Evolutionary conservation across 2,329 filamentous ascomycete species (phyloP).

Genomic region (Acrocalymma vagum): DNA sequence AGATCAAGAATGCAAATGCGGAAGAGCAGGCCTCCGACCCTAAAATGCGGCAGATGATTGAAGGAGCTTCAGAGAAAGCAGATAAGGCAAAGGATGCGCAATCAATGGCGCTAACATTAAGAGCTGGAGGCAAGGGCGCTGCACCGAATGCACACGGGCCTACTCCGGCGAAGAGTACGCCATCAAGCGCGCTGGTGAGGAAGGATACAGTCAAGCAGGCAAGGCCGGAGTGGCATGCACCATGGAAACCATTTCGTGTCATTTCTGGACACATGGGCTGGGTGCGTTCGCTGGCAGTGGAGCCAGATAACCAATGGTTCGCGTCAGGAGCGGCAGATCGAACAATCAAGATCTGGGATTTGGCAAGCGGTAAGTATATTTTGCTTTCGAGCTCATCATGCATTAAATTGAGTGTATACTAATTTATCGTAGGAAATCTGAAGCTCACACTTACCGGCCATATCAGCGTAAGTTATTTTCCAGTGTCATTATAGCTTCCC

Average conservation of each 20-base stretch:
- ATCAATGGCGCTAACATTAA: constrained; percentile 67
- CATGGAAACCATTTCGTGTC: constrained; percentile 97
- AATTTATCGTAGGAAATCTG: too few species aligned
- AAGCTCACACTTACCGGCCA: constrained; percentile 41
- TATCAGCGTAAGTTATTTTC: too few species aligned
- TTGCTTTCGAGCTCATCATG: too few species aligned
- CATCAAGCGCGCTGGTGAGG: constrained; percentile 67
- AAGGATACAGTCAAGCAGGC: constrained; percentile 71
- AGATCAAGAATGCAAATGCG: constrained; percentile 61
- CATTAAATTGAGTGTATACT: too few species aligned
- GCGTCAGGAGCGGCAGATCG: constrained; percentile 93
- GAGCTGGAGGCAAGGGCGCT: constrained; percentile 54
- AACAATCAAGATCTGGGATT: constrained; percentile 98
- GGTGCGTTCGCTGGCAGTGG: constrained; percentile 78
- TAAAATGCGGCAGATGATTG: constrained; percentile 73
- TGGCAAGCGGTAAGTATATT: constrained; percentile 83
- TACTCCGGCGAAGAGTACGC: constrained; percentile 59
- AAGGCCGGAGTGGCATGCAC: constrained; percentile 94
- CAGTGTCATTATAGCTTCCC: too few species aligned
- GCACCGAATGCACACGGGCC: constrained; percentile 66
- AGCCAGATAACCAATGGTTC: constrained; percentile 98
- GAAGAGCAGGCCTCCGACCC: constrained; percentile 59
- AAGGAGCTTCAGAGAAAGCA: constrained; percentile 63
- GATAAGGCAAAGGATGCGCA: constrained; percentile 54
- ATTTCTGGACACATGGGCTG: constrained; percentile 96